A percentile compares a stretch with the other conserved stretches of the same genome.
phyloP scores from a whole-genome alignment of 176 grass and related monocot genomes.

The Aegilops sharonensis region DNA sequence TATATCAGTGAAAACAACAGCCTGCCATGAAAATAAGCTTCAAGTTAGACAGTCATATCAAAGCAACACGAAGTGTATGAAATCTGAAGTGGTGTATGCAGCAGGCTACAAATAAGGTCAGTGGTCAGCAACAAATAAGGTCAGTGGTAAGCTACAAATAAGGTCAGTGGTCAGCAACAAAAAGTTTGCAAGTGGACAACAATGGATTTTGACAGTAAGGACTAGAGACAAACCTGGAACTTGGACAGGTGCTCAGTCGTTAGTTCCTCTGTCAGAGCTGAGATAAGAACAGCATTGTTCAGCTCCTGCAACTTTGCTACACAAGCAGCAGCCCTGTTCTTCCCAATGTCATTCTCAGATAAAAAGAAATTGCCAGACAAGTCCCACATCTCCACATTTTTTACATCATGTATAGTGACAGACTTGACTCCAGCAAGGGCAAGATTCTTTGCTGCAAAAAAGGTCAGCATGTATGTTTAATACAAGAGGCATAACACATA shows the following conservation, averaged over 20 bases:
- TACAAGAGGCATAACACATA: not conserved
- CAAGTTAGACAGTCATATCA: conserved; percentile 6
- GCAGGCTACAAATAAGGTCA: not conserved
- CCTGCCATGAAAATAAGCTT: conserved; percentile 44
- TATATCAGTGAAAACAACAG: conserved; percentile 75
- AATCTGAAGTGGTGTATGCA: not conserved
- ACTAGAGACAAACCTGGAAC: conserved; percentile 55
- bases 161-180: not conserved
- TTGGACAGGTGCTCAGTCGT: conserved; percentile 42
- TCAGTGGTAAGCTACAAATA: not conserved
- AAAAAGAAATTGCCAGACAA: conserved; percentile 82
- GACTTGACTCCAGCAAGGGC: conserved; percentile 82
- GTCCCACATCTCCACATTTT: conserved; percentile 60
- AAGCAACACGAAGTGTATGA: not conserved
- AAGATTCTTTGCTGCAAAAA: conserved; percentile 69
- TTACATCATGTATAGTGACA: conserved; percentile 64
- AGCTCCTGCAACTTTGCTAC: conserved; percentile 65
- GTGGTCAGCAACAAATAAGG: not conserved
- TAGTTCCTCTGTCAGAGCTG: conserved; percentile 54
- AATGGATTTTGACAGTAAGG: not conserved
- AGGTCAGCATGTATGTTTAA: not conserved
- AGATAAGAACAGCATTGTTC: conserved; percentile 65
- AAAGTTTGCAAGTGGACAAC: not conserved
- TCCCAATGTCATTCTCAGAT: conserved; percentile 54
- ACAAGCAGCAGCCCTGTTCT: conserved; percentile 65